phyloP scores from a whole-genome alignment of 2,329 filamentous ascomycete genomes.

The Lachnellula occidentalis region DNA sequence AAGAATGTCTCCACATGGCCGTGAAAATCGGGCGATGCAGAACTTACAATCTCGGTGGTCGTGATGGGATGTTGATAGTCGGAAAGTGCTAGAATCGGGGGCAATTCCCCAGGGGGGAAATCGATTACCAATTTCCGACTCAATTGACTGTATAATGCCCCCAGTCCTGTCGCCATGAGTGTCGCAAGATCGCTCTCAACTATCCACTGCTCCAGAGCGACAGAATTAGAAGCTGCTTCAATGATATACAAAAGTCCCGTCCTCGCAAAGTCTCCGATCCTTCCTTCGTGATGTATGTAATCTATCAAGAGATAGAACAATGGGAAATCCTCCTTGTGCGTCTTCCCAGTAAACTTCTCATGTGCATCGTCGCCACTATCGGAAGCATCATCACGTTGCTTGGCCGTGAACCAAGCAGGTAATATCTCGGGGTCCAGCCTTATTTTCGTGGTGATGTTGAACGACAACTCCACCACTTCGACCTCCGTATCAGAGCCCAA shows the following conservation, averaged over 20 bases:
- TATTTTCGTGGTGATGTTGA: slow-evolving; percentile 96
- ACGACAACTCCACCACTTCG: slow-evolving; percentile 85
- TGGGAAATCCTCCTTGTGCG: slow-evolving; percentile 88
- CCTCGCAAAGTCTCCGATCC: slow-evolving; percentile 90
- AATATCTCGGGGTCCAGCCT: slow-evolving; percentile 81
- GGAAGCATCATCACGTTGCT: slow-evolving; percentile 29
- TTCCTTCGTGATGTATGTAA: slow-evolving; percentile 92
- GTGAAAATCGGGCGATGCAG: slow-evolving; percentile 70
- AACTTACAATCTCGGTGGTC: slow-evolving; percentile 65
- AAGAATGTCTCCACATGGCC: slow-evolving; percentile 89
- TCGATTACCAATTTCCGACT: slow-evolving; percentile 77
- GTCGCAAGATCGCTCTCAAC: slow-evolving; percentile 95
- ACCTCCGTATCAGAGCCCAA: slow-evolving; percentile 77
- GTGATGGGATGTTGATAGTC: slow-evolving; percentile 75
- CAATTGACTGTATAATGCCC: slow-evolving; percentile 63
- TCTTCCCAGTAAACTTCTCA: slow-evolving; percentile 74
- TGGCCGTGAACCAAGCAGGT: slow-evolving; percentile 81
- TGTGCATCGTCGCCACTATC: slow-evolving; percentile 41
- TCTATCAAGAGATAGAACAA: slow-evolving; percentile 94
- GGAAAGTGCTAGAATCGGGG: slow-evolving; percentile 80
- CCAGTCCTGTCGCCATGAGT: slow-evolving; percentile 91
- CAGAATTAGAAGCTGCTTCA: slow-evolving; percentile 80
- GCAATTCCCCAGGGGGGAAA: slow-evolving; percentile 67
- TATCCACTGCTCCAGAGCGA: slow-evolving; percentile 86
- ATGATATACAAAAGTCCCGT: slow-evolving; percentile 95